Evolutionary conservation across 345 rosid genomes (phyloP), one percentile per base, ranked within the genome.

Genomic region (Odontarrhena argentea): DNA sequence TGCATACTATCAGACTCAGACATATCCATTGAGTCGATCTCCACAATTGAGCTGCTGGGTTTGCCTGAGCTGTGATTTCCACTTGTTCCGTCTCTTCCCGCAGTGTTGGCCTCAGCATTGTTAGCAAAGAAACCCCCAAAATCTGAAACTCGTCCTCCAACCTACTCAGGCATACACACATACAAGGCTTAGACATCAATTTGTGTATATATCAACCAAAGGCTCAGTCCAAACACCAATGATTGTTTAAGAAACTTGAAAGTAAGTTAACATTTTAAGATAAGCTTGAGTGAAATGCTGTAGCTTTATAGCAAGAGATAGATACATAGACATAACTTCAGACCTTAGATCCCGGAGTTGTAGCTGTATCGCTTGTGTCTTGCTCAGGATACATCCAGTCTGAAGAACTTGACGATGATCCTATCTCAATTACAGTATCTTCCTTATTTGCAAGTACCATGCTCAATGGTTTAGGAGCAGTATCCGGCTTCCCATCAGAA

Each of bases 11-110:
- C 36, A 32, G 36, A 32, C 7, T 91, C 97, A 45, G 97, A 85
- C 96, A 91, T 88, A 74, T 94, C 97, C 96, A 94, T 84, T 10
- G 94, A 81, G 70, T 93, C 98, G 55, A 88, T 54, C 74, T 80
- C 95, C 54, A 69, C 65, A 69, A 43, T 24, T 58, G 79, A 32
- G 36, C 53, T 81, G 32, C 32, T 32, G 36, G 6, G 7, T 32
- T 4, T 5, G 42, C 73, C 74, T 28, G 74, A 65, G 54, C 51
- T 74, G 67, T 79, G 74, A 64, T 71, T 77, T 73, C 80, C 83
- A 54, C 84, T 76, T 5, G 65, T 71, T 70, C 66, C 78, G 58
- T 77, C 93, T 75, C 78, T 72, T 66, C 85, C 82, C 3, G 60
- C 70, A 78, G 64, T 81, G 81, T 77, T 82, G 73, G 83, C 74